Evolutionary conservation across 1,284 basidiomycete genomes (phyloP), one percentile per base, ranked within the genome.

Genomic region (Xerocomus minutiporus): DNA sequence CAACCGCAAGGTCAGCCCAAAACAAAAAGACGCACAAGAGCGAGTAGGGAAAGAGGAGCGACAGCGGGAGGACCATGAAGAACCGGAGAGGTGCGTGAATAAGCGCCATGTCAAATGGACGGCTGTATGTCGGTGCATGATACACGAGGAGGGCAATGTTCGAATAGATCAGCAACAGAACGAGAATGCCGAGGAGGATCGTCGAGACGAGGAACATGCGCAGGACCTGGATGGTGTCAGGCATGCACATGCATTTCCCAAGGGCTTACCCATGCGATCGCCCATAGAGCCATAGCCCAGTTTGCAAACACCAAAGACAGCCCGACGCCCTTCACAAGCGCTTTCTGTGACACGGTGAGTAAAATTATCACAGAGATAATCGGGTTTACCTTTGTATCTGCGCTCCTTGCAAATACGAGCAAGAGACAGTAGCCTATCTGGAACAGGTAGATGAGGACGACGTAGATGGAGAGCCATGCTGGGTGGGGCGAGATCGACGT

Each of bases 341-440:
- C 79, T 49, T 72, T 76, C 83, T 87, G 55, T 23, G 41, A 8
- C 26, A 41, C 20, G 20, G 20, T 55, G 20, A 17, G 8, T 41
- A 34, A 5, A 38, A 13, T 5, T 4, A 26, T 20, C 28, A 11
- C 28, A n/a, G 13, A 5, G 4, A 38, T 25, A 32, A 20, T 39
- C 23, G 15, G 32, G 7, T 2, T 6, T 55, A 84, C 87, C 76
- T 93, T 95, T 11, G 92, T 94, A 63, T 91, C 88, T 0, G 81
- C 75, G 53, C 84, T 88, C n/a, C 78, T 75, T 0, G 83, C 82
- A 1, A 88, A 59, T 0, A 91, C 80, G 6, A 95, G 75, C 13
- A 93, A 72, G 3, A 91, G 60, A 55, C 91, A 94, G 63, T 93
- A 91, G 0, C 89, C 91, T 48, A 94, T 77, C 67, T 88, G 83